A percentile compares a stretch with the other conserved stretches of the same genome.
Evolutionary conservation across 1,284 basidiomycete genomes (phyloP).

Genomic region (Meira nashicola): DNA sequence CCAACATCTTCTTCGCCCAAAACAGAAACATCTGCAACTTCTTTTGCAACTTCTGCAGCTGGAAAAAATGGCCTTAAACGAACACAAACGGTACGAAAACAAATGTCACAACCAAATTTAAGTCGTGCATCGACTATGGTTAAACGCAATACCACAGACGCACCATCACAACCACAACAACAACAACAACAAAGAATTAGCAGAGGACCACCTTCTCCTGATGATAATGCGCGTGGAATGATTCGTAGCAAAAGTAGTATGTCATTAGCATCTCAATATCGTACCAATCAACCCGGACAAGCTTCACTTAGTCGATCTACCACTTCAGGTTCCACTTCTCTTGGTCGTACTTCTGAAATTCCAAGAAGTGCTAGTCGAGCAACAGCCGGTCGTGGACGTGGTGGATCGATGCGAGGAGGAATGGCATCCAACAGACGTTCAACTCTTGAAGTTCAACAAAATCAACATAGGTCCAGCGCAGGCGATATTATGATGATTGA

Average conservation of each 20-base stretch:
- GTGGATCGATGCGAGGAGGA: background rate
- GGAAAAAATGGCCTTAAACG: slow-evolving; percentile 12
- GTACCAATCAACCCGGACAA: slow-evolving; percentile 3
- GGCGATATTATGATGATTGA: background rate
- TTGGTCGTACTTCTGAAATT: slow-evolving; percentile 33
- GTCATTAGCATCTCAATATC: slow-evolving; percentile 20
- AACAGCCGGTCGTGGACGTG: background rate
- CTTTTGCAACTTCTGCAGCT: slow-evolving; percentile 14
- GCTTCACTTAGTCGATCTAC: background rate
- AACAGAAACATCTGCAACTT: slow-evolving; percentile 23
- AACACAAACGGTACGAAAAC: slow-evolving; percentile 16
- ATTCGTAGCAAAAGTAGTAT: slow-evolving; percentile 24
- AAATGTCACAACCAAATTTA: slow-evolving; percentile 22
- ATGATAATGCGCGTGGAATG: slow-evolving; percentile 4
- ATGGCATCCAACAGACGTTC: background rate
- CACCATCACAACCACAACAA: slow-evolving; percentile 1
- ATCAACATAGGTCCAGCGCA: background rate
- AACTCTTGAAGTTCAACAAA: background rate
- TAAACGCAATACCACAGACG: background rate
- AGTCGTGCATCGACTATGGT: slow-evolving; percentile 9
- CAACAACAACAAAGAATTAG: background rate
- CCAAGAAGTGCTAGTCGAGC: slow-evolving; percentile 18
- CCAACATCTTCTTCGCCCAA: slow-evolving; percentile 14
- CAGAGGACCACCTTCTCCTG: background rate
- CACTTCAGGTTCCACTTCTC: slow-evolving; percentile 20